Evolutionary conservation across 1,284 basidiomycete species (phyloP), one percentile per base, ranked within the genome.

Genomic region (Trichosporon sp.): DNA sequence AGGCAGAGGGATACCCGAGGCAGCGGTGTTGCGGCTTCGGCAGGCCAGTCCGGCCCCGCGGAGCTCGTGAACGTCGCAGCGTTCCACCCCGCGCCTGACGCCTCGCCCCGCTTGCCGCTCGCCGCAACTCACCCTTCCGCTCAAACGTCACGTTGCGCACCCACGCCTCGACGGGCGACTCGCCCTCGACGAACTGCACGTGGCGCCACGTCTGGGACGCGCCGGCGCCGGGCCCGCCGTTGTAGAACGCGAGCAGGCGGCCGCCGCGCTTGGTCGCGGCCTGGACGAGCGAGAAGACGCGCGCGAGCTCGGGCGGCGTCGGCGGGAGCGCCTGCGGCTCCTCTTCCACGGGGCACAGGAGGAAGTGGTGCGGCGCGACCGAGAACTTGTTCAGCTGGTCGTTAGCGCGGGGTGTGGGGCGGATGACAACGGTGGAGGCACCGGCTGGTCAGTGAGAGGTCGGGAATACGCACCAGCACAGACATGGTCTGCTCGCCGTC

Each of bases 131-230:
- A 90, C 91, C 86, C 65, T 86, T 81, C 23, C 86, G 86, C 75
- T 92, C 89, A 65, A 93, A 81, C 11, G 83, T 84, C 11, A 87
- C 81, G n/a, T 82, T 80, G 72, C 85, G 85, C 4, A 90, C 88
- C 72, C 92, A 86, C 62, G 81, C 84, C 80, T 93, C 92, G 44
- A 93, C 85, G 0, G 92, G 92, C 31, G 91, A 89, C 23, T 84
- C 83, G 23, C 89, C 80, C 21, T 90, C 89, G 32, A 95, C 83
- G 71, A 94, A 90, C 80, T 95, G 93, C 23, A 95, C 77, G 79
- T 95, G 93, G 75, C 95, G 92, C 83, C 94, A 93, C 1, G 87
- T 85, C 83, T 95, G 93, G 79, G 91, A 93, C 8, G 93, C 92
- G 38, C 93, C 93, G 70, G 91, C 93, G 62, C 87, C 85, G 62